A percentile compares a stretch with the other conserved stretches of the same genome.
Conservation (phyloP, 2,329 filamentous ascomycete genomes). For the Diaporthe citri region DNA sequence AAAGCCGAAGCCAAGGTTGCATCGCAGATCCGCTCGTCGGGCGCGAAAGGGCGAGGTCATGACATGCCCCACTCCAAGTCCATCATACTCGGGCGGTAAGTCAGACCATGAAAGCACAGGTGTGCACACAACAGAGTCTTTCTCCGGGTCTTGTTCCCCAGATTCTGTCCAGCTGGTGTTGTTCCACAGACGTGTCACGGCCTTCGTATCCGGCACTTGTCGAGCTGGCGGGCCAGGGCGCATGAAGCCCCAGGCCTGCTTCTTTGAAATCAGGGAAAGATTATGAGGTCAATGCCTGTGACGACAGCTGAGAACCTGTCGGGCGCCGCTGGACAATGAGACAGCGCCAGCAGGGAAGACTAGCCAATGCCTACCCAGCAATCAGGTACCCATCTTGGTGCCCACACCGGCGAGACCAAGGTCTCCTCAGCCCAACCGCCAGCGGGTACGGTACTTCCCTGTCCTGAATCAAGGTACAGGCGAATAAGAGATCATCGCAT, state of each 20-base stretch:
- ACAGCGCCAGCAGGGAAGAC: slow-evolving; percentile 28
- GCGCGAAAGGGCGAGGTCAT: slow-evolving; percentile 31
- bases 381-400: slow-evolving; percentile 25
- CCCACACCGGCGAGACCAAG: slow-evolving; percentile 24
- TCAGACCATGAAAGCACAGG: slow-evolving; percentile 31
- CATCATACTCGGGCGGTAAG: slow-evolving; percentile 29
- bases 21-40: slow-evolving; percentile 32
- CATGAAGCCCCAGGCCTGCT: slow-evolving; percentile 8
- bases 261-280: slow-evolving; percentile 21
- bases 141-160: slow-evolving; percentile 2
- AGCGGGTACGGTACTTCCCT: slow-evolving; percentile 22
- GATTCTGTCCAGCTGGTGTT: slow-evolving; percentile 15
- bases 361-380: slow-evolving; percentile 9
- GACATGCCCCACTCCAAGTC: slow-evolving; percentile 29
- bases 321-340: slow-evolving; percentile 1
- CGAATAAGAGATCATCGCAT: neutral
- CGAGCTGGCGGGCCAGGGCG: slow-evolving; percentile 2
- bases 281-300: slow-evolving; percentile 20
- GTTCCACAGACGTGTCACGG: slow-evolving; percentile 31
- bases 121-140: neutral
- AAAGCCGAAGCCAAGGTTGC: slow-evolving; percentile 31
- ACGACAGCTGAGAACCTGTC: slow-evolving; percentile 12
- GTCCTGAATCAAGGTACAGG: slow-evolving; percentile 27
- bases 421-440: slow-evolving; percentile 14
- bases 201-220: slow-evolving; percentile 19